phyloP scores from a whole-genome alignment of 805 yeast genomes.

The Metschnikowia dekortorum region DNA sequence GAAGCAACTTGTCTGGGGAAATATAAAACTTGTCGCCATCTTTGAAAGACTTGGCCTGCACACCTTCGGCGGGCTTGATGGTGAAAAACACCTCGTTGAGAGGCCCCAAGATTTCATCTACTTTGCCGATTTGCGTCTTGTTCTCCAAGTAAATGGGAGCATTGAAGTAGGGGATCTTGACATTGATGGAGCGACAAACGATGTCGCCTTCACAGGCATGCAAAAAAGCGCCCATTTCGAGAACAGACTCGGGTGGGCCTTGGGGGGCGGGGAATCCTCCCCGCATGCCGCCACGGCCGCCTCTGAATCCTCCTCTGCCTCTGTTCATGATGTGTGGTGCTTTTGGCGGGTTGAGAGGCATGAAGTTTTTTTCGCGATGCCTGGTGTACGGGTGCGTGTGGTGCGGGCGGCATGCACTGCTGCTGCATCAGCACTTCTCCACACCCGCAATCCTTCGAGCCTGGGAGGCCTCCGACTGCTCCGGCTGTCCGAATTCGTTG shows the following conservation, averaged over 20 bases:
- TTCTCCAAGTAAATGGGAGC: constrained; percentile 97
- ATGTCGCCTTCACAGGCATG: constrained; percentile 96
- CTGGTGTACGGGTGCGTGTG: constrained; percentile 16
- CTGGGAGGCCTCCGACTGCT: neutral
- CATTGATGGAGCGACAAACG: constrained; percentile 91
- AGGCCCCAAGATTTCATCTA: constrained; percentile 97
- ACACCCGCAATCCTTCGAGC: neutral
- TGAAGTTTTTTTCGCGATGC: constrained; percentile 18
- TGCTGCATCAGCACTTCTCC: neutral
- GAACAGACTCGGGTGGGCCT: constrained; percentile 94
- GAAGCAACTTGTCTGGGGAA: constrained; percentile 91
- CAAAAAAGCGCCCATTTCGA: constrained; percentile 90
- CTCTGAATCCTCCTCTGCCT: constrained; percentile 63
- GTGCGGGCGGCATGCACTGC: neutral
- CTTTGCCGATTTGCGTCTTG: constrained; percentile 94
- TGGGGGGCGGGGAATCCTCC: constrained; percentile 70
- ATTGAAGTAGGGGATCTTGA: constrained; percentile 94
- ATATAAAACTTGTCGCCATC: constrained; percentile 95
- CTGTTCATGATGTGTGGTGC: constrained; percentile 41
- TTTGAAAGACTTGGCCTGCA: constrained; percentile 88
- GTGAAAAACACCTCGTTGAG: constrained; percentile 97
- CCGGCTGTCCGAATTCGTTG: too few relatives aligned
- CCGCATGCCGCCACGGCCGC: constrained; percentile 65
- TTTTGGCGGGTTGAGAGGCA: neutral
- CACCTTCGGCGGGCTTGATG: constrained; percentile 93